Conservation (phyloP, 257 asterid species). For the Penstemon newberryi region DNA sequence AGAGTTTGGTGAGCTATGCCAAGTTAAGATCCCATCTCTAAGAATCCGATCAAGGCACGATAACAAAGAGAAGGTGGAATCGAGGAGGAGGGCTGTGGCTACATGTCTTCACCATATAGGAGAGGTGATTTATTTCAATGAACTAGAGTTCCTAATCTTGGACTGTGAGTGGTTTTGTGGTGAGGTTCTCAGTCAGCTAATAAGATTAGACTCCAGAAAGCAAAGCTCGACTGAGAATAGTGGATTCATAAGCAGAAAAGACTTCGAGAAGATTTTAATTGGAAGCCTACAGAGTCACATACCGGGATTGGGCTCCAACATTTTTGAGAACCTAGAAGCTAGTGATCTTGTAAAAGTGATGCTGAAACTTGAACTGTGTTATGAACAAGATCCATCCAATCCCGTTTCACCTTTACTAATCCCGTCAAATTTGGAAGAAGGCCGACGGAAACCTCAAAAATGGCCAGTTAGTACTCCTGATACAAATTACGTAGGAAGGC, state of each 20-base stretch:
- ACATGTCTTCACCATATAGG: conserved; percentile 74
- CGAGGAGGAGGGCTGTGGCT: conserved; percentile 66
- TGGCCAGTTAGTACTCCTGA: conserved; percentile 52
- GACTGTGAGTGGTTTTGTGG: conserved; percentile 82
- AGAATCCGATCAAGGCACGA: conserved; percentile 65
- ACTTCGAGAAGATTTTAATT: conserved; percentile 64
- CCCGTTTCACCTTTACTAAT: conserved; percentile 54
- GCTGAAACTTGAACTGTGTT: conserved; percentile 83
- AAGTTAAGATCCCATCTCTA: conserved; percentile 66
- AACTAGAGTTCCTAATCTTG: conserved; percentile 57
- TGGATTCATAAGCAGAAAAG: conserved; percentile 66
- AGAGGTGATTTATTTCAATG: conserved; percentile 73
- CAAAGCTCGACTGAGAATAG: conserved; percentile 38
- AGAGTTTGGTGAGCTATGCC: conserved; percentile 79
- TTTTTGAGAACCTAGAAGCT: conserved; percentile 58
- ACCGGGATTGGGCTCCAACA: conserved; percentile 59
- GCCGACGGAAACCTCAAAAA: conserved; percentile 64
- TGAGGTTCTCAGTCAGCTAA: conserved; percentile 63
- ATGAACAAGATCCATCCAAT: conserved; percentile 64
- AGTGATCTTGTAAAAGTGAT: conserved; percentile 63
- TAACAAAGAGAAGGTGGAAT: conserved; percentile 62
- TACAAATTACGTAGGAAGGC: conserved; percentile 66
- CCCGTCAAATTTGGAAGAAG: conserved; percentile 72
- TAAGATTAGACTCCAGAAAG: conserved; percentile 50
- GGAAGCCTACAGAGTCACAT: conserved; percentile 58